Evolutionary conservation across 2,329 filamentous ascomycete species (phyloP).

Genomic region (Geosmithia putterillii): DNA sequence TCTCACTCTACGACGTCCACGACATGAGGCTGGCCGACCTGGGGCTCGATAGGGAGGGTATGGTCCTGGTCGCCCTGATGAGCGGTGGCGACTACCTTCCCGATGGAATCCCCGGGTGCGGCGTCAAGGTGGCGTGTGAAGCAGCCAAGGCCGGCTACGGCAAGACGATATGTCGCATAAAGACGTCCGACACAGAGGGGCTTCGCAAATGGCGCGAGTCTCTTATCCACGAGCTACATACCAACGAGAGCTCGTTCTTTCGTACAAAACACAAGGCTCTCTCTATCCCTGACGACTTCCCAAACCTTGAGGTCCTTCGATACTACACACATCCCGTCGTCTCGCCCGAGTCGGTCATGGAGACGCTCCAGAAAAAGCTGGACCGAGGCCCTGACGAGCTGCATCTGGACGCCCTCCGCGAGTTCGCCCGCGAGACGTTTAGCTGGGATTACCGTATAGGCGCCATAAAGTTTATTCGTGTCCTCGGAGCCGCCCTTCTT

Average conservation of each 20-base stretch:
- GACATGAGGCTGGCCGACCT: slow-evolving; percentile 34
- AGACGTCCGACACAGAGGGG: slow-evolving; percentile 43
- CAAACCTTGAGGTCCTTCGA: slow-evolving; percentile 62
- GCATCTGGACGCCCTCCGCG: slow-evolving; percentile 43
- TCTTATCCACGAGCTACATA: slow-evolving; percentile 63
- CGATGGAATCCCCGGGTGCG: slow-evolving; percentile 77
- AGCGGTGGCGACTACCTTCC: slow-evolving; percentile 92
- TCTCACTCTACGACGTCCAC: slow-evolving; percentile 63
- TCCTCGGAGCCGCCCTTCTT: slow-evolving; percentile 66
- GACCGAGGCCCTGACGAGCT: not conserved
- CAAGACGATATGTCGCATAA: slow-evolving; percentile 55
- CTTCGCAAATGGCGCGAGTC: slow-evolving; percentile 59
- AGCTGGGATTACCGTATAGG: slow-evolving; percentile 73
- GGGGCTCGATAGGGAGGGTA: slow-evolving; percentile 70
- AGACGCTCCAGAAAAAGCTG: slow-evolving; percentile 12
- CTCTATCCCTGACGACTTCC: slow-evolving; percentile 68
- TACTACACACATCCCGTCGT: slow-evolving; percentile 86
- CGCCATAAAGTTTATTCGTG: slow-evolving; percentile 73
- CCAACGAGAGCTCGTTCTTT: slow-evolving; percentile 77
- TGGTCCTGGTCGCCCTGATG: slow-evolving; percentile 90
- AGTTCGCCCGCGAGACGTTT: slow-evolving; percentile 68
- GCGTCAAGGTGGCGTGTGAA: slow-evolving; percentile 78
- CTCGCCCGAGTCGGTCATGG: slow-evolving; percentile 44
- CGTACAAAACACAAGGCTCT: slow-evolving; percentile 61
- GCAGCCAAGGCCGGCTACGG: slow-evolving; percentile 85